Percentiles rank a stretch among this genome's conserved stretches.
Conservation (phyloP, 768 basidiomycete genomes). For the Mycena sanguinolenta region DNA sequence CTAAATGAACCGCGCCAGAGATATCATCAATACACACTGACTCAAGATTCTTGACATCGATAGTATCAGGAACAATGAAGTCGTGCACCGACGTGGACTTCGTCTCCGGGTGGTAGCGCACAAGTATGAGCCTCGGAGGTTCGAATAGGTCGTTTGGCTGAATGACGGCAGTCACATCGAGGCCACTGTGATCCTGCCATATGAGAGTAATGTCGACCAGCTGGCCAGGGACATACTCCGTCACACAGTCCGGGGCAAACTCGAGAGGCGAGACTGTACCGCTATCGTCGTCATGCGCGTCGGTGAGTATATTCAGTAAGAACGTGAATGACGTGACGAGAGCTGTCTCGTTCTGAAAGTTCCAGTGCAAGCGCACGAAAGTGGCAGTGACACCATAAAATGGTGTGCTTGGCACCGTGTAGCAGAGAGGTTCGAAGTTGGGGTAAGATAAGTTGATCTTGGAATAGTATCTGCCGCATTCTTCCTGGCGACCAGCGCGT, state of each 20-base stretch:
- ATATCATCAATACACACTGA: constrained; percentile 27
- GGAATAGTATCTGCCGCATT: constrained; percentile 7
- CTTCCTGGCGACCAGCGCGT: constrained; percentile 15
- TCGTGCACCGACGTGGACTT: constrained; percentile 16
- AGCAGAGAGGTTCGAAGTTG: neutral
- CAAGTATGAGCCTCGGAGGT: constrained; percentile 6
- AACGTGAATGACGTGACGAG: constrained; percentile 16
- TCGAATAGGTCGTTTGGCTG: constrained; percentile 2
- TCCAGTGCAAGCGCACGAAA: neutral
- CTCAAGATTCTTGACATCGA: neutral
- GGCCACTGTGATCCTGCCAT: constrained; percentile 34
- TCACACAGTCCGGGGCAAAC: constrained; percentile 2
- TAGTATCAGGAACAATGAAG: constrained; percentile 10
- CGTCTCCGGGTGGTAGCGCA: constrained; percentile 31
- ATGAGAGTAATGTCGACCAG: neutral
- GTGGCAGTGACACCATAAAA: neutral
- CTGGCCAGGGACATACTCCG: neutral
- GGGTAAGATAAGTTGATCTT: no score
- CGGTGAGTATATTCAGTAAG: constrained; percentile 15
- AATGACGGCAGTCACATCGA: constrained; percentile 8
- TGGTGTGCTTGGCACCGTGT: neutral
- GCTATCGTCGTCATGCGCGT: constrained; percentile 21
- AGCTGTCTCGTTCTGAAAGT: neutral
- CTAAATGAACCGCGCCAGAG: constrained; percentile 24
- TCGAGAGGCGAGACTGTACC: constrained; percentile 23